phyloP scores from a whole-genome alignment of 148 eudicot species.

The Amaranthus cruentus region DNA sequence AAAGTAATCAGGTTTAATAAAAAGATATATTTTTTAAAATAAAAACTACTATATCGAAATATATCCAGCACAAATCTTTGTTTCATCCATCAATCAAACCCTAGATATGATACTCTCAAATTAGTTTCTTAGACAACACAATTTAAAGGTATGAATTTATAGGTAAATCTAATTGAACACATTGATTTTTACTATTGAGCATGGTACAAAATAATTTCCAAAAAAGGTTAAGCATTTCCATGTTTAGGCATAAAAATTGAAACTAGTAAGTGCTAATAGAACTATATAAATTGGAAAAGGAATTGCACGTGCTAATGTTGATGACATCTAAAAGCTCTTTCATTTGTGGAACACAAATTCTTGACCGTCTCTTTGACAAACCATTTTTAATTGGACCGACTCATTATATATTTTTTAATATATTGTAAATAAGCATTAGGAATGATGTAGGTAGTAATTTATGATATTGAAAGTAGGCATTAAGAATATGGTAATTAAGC shows the following conservation, averaged over 20 bases:
- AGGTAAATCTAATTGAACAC: background rate
- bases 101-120: background rate
- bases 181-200: background rate
- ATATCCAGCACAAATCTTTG: background rate
- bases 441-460: no score
- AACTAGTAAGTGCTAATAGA: slow-evolving; percentile 2
- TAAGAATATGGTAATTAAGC: no score
- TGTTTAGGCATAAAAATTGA: slow-evolving; percentile 15
- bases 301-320: slow-evolving; percentile 14
- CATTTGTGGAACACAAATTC: background rate
- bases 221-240: background rate
- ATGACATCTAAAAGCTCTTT: background rate
- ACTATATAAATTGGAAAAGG: background rate
- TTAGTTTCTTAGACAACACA: background rate
- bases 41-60: background rate
- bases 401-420: background rate
- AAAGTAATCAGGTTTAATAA: no score
- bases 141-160: background rate
- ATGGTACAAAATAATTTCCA: background rate
- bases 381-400: background rate
- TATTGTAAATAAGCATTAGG: no score
- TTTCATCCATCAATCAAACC: background rate
- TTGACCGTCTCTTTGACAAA: background rate
- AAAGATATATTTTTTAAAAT: no score
- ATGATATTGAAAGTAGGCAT: no score